Percentiles rank a stretch among this genome's conserved stretches.
These are phyloP conservation scores for Tetrahymena malaccensis DNA, from an alignment of 73 alveolate genomes.

Conservation along the genomic window DNA sequence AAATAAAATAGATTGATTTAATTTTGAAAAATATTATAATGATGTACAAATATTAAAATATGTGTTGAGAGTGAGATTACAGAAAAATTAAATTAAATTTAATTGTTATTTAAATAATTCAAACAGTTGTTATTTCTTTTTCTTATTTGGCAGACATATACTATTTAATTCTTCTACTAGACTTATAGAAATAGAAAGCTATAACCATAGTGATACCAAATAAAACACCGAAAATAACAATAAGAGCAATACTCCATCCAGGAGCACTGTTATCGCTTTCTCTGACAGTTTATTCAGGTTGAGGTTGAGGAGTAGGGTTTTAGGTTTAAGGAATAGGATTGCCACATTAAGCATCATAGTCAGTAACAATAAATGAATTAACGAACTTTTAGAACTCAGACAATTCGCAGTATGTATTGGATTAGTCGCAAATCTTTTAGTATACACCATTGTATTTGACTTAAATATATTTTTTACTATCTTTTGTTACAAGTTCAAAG, in stretches of 20 bases:
- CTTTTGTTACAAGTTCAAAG: not conserved
- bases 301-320: no score
- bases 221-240: not conserved
- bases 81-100: no score
- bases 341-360: not conserved
- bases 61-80: not conserved
- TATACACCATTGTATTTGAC: not conserved
- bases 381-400: not conserved
- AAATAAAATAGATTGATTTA: no score
- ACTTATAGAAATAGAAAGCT: not conserved
- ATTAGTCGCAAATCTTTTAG: not conserved
- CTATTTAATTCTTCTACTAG: not conserved
- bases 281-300: not conserved
- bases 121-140: not conserved
- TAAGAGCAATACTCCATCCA: not conserved
- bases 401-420: not conserved
- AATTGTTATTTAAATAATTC: not conserved
- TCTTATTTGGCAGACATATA: not conserved
- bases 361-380: not conserved
- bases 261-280: not conserved
- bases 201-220: not conserved
- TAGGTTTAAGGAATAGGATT: not conserved
- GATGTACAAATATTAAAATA: no score
- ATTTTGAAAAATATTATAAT: no score
- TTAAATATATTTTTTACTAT: not conserved